Conservation (phyloP, 345 rosid genomes). For the Psidium guajava region DNA sequence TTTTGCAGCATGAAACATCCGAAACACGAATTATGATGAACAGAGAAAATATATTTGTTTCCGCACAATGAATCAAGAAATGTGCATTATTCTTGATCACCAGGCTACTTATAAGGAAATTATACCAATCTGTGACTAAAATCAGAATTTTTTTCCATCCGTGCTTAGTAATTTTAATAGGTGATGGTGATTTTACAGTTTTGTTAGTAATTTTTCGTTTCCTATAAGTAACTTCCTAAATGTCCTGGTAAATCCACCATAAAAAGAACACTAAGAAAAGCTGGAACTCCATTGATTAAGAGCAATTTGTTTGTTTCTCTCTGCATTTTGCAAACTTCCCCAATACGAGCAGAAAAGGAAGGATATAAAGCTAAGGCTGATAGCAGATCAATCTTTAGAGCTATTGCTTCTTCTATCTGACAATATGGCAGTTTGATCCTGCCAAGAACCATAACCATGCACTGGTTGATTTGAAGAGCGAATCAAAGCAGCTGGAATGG, state of each 20-base stretch:
- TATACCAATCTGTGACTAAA: neutral
- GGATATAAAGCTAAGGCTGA: neutral
- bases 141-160: neutral
- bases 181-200: neutral
- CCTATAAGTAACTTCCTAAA: neutral
- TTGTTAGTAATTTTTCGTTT: neutral
- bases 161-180: neutral
- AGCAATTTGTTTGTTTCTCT: neutral
- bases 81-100: neutral
- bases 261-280: neutral
- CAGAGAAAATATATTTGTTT: neutral
- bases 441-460: neutral
- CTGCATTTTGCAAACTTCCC: neutral
- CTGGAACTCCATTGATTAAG: neutral
- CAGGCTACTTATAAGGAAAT: neutral
- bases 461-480: neutral
- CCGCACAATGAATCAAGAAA: neutral
- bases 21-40: neutral
- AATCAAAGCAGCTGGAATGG: neutral
- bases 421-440: neutral
- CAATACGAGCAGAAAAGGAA: neutral
- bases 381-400: neutral
- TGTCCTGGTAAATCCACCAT: neutral
- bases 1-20: constrained; percentile 15
- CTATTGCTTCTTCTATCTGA: neutral